These are phyloP conservation scores for Solanum sitiens DNA, from an alignment of 257 asterid genomes.

Conservation along the genomic window DNA sequence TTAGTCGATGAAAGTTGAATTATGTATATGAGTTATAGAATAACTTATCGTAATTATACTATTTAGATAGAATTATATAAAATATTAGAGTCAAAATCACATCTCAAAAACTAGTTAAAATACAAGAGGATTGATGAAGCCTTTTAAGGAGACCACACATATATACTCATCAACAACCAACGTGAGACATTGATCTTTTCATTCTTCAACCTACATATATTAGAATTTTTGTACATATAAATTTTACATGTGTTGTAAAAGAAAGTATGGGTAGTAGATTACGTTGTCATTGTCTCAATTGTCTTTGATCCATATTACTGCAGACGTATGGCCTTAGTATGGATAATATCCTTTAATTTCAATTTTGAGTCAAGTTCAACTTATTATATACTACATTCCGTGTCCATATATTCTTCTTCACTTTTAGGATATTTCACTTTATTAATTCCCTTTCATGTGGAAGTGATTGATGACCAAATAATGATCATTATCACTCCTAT, in stretches of 20 bases:
- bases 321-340: neutral
- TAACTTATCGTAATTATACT: neutral
- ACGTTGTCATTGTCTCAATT: neutral
- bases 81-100: accelerated
- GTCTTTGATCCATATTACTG: neutral
- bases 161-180: neutral
- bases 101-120: too few species aligned
- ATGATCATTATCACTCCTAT: neutral
- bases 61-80: neutral
- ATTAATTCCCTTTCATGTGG: neutral
- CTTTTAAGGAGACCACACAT: accelerated
- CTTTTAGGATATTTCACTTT: neutral
- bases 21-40: neutral
- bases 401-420: neutral
- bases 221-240: neutral
- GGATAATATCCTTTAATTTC: neutral
- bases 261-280: neutral
- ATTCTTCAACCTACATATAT: neutral
- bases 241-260: neutral
- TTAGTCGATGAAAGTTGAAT: neutral
- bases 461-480: neutral
- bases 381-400: neutral
- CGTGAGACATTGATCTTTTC: neutral
- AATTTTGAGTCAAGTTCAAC: neutral
- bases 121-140: too few species aligned